Conservation (phyloP, 2,329 filamentous ascomycete genomes). For the Botrytis medusae region DNA sequence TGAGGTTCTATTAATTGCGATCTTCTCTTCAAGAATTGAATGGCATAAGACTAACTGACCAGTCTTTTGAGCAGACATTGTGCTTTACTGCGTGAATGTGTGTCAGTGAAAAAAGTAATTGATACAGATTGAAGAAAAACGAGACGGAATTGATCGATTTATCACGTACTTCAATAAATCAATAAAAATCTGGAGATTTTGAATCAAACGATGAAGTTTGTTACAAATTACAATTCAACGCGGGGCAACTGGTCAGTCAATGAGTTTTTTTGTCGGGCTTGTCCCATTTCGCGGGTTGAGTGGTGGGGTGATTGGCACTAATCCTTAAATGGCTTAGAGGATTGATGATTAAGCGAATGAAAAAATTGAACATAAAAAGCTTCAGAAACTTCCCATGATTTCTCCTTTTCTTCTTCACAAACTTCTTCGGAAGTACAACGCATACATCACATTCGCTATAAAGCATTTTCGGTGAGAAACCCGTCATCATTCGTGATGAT, state of each 20-base stretch:
- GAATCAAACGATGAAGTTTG: slow-evolving; percentile 18
- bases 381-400: not conserved
- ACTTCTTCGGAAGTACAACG: slow-evolving; percentile 26
- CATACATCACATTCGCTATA: slow-evolving; percentile 27
- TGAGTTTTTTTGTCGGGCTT: slow-evolving; percentile 14
- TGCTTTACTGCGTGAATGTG: not conserved
- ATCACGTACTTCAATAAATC: slow-evolving; percentile 2
- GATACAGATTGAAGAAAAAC: not conserved
- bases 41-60: slow-evolving; percentile 26
- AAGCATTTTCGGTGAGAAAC: slow-evolving; percentile 28
- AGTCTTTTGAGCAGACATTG: slow-evolving; percentile 30
- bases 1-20: not conserved
- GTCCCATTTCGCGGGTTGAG: not conserved
- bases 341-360: slow-evolving; percentile 13
- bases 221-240: slow-evolving; percentile 16
- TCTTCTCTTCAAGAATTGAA: slow-evolving; percentile 3
- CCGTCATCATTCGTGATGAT: slow-evolving; percentile 24
- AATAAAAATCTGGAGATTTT: not conserved
- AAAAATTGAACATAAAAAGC: slow-evolving; percentile 7
- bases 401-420: slow-evolving; percentile 23
- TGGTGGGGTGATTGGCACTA: slow-evolving; percentile 7
- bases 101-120: not conserved
- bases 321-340: not conserved
- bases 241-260: slow-evolving; percentile 12
- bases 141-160: not conserved